These are phyloP conservation scores for Dentipellis sp. DNA, from an alignment of 768 basidiomycete species.

Conservation along the genomic window DNA sequence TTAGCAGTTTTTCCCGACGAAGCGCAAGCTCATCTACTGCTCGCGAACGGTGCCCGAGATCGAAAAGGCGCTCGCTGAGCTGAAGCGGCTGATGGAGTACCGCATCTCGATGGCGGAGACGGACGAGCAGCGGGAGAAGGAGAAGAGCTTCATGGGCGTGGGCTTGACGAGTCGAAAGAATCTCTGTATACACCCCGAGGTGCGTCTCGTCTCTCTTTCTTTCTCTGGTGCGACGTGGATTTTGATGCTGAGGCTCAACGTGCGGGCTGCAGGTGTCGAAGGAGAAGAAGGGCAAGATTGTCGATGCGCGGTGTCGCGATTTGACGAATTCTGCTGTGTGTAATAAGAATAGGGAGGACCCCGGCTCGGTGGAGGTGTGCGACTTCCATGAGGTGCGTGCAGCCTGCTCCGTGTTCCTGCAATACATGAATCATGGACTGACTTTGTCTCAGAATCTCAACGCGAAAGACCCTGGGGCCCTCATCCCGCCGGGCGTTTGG, in stretches of 20 bases:
- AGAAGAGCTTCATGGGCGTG: constrained; percentile 75
- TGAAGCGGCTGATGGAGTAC: constrained; percentile 91
- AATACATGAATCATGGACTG: neutral
- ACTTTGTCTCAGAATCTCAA: constrained; percentile 58
- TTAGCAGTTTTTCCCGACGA: constrained; percentile 78
- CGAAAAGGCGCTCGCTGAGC: constrained; percentile 92
- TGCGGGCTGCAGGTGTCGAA: constrained; percentile 65
- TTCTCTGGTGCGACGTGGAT: neutral
- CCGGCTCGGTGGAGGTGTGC: constrained; percentile 87
- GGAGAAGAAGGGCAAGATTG: constrained; percentile 97
- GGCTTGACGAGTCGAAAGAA: constrained; percentile 96
- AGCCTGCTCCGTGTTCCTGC: neutral
- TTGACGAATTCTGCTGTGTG: constrained; percentile 79
- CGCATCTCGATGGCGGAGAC: constrained; percentile 65
- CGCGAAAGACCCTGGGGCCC: constrained; percentile 67
- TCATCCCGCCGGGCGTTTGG: constrained; percentile 84
- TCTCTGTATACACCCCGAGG: constrained; percentile 91
- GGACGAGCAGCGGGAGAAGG: constrained; percentile 67
- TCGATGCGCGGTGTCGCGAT: constrained; percentile 95
- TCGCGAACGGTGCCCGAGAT: constrained; percentile 99
- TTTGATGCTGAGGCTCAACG: neutral
- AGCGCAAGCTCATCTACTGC: constrained; percentile 94
- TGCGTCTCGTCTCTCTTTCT: constrained; percentile 20
- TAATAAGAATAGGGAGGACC: constrained; percentile 76
- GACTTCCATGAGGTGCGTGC: constrained; percentile 88